A percentile compares a stretch with the other conserved stretches of the same genome.
These are phyloP conservation scores for Tetragonia tetragonoides DNA, from an alignment of 148 eudicot genomes.

Conservation along the genomic window DNA sequence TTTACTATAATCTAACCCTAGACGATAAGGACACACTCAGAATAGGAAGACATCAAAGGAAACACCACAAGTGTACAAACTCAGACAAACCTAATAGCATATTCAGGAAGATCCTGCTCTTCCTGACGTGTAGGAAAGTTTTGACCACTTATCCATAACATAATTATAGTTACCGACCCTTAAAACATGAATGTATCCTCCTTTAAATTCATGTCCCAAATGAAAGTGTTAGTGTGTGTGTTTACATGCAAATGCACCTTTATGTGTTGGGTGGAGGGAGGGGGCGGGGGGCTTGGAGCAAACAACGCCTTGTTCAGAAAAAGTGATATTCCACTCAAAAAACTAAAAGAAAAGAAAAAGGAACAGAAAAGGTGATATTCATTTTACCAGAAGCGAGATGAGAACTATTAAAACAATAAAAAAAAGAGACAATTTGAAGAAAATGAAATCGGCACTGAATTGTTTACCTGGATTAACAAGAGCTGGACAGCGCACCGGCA, in stretches of 20 bases:
- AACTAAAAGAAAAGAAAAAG: neutral
- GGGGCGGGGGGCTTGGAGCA: neutral
- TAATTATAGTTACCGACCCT: neutral
- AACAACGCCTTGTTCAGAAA: neutral
- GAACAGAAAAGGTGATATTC: neutral
- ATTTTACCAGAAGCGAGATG: neutral
- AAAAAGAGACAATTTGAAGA: neutral
- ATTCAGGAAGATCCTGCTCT: neutral
- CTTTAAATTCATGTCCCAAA: neutral
- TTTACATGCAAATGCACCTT: neutral
- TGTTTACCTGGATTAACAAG: slow-evolving; percentile 78
- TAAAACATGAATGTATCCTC: neutral
- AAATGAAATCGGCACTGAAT: neutral
- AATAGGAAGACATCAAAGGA: neutral
- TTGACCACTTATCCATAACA: neutral
- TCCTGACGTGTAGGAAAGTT: neutral
- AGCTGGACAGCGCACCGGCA: slow-evolving; percentile 92
- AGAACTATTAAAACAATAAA: neutral
- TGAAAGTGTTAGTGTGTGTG: neutral
- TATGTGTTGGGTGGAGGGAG: neutral
- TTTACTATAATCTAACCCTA: neutral
- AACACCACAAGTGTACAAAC: neutral
- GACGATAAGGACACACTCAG: neutral
- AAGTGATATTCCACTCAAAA: no score
- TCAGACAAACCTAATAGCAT: neutral